Evolutionary conservation across 2,329 filamentous ascomycete genomes (phyloP), one percentile per base, ranked within the genome.

Genomic region (Fusarium pininemorale): DNA sequence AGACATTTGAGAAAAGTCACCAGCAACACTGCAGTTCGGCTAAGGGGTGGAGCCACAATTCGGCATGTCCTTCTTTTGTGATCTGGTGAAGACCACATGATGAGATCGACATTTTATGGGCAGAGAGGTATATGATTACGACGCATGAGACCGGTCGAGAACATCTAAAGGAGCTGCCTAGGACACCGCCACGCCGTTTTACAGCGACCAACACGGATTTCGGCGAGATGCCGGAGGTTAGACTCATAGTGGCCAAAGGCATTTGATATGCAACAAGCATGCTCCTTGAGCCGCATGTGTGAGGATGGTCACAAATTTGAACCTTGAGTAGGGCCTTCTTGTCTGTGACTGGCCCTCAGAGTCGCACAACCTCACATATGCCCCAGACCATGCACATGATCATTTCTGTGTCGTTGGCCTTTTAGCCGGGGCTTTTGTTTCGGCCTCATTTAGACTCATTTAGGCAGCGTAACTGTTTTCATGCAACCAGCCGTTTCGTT

Each of bases 401-500:
- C 63, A 38, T 65, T 50, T 41, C 44, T 69, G 58, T 57, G 41
- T 41, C 32, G 54, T 35, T 48, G 30, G 45, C 37, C 47, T 38
- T 48, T 57, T 41, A 50, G 37, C 41, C 53, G 39, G 72, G 55
- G 37, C 45, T 39, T 72, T 57, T 69, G 72, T 72, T 74, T 72
- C 68, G 59, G 63, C 59, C 42, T 72, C 67, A 51, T 42, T 58
- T 66, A 50, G 13, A 48, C 35, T 41, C 45, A 32, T 18, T 55
- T 28, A 39, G 44, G 32, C 30, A 50, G 48, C 47, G 30, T 37
- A 63, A 56, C 47, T 45, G 14, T 60, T 41, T 18, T 48, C 35
- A 67, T 74, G 66, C 55, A 55, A 38, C 64, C 47, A 69, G 58
- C 75, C 63, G 63, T 64, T 58, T 57, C 39, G 64, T 69, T 73